Evolutionary conservation across 805 yeast species (phyloP), one percentile per base, ranked within the genome.

Genomic region (Sungouiella blattae): DNA sequence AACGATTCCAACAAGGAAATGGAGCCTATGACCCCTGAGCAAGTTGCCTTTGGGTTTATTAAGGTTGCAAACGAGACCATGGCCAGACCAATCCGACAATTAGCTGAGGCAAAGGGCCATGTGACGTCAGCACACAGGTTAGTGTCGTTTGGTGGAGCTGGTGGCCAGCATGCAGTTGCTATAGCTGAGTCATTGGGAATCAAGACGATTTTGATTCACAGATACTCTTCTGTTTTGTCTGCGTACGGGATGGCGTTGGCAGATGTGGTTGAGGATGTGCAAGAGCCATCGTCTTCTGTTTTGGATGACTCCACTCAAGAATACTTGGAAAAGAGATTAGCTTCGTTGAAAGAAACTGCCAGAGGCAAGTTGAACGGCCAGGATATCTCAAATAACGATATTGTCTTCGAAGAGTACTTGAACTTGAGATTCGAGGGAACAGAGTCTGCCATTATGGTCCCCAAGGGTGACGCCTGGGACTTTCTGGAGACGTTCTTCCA

Each of bases 211-310:
- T 30, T 41, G 21, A 46, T 47, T 13, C 52, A 47, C 31, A 35
- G 44, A 6, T 47, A 47, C 39, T 41, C 47, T 24, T 47, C 52
- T 8, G 46, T 47, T n/a, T 32, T 47, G 18, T 47, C 52, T 15
- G 52, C 52, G 6, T 47, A 47, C 33, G 52, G 52, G 5, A 47
- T 47, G 46, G 46, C 46, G 8, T 40, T 47, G 37, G 52, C 52
- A 2, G 52, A 47, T 23, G 46, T 47, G 36, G 52, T 47, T 11
- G 49, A 40, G 32, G 52, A 47, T 18, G 39, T 39, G 26, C 52
- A 45, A 13, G 31, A 28, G 23, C 31, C 31, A 17, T 28, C 23
- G 2, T 28, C 31, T n/a, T 22, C 18, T n/a, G 25, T 17, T 11
- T 22, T 22, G 27, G 14, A 22, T 17, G 33, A 14, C 12, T n/a